Evolutionary conservation across 768 basidiomycete species (phyloP).

Genomic region (Pisolithus microcarpus): DNA sequence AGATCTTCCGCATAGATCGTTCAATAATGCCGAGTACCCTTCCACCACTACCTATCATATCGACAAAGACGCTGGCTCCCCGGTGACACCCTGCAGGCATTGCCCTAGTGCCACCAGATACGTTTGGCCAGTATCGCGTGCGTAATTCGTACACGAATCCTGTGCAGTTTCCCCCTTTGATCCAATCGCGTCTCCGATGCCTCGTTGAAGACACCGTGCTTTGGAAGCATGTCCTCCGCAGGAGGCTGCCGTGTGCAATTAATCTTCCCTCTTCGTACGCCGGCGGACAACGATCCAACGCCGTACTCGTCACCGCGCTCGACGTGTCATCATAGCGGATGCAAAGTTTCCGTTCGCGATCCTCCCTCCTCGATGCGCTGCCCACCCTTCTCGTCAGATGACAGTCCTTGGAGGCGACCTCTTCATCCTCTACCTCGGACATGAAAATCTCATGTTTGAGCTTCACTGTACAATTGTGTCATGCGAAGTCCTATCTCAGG

Average conservation of each 20-base stretch:
- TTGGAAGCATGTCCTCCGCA: constrained; percentile 9
- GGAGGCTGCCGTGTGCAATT: constrained; percentile 5
- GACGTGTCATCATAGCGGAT: constrained; percentile 1
- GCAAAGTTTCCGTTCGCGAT: neutral
- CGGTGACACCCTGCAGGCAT: constrained; percentile 1
- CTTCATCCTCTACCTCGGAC: constrained; percentile 25
- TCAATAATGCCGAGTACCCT: constrained; percentile 1
- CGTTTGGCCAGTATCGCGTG: neutral
- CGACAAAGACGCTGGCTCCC: constrained; percentile 3
- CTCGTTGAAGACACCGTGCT: constrained; percentile 12
- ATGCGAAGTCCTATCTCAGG: constrained; percentile 20
- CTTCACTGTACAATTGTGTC: constrained; percentile 20
- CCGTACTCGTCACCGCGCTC: constrained; percentile 7
- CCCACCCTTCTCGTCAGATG: constrained; percentile 3
- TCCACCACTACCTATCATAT: constrained; percentile 1
- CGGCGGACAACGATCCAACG: constrained; percentile 2
- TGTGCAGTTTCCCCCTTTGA: constrained; percentile 9
- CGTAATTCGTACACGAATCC: constrained; percentile 4
- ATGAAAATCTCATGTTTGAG: constrained; percentile 29
- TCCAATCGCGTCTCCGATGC: constrained; percentile 4
- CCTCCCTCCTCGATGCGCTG: constrained; percentile 15
- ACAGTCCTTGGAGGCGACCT: neutral
- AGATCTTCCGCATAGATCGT: constrained; percentile 3
- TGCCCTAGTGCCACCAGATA: neutral
- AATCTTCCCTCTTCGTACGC: constrained; percentile 6